These are phyloP conservation scores for Gentiana macrophylla DNA, from an alignment of 257 asterid genomes.

Conservation along the genomic window DNA sequence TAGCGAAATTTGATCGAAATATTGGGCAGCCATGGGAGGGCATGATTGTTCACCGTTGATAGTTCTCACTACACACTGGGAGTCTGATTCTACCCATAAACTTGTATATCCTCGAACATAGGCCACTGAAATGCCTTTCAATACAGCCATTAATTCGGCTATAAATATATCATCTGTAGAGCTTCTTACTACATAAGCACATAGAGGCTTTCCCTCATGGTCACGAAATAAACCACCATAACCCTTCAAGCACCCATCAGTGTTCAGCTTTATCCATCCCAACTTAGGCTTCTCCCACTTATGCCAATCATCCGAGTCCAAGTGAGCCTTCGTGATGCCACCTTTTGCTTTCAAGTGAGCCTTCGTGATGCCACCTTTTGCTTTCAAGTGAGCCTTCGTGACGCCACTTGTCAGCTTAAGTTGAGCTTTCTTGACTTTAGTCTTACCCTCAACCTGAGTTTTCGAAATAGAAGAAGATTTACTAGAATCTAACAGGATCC, in stretches of 20 bases:
- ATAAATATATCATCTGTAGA: conserved; percentile 18
- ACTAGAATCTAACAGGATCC: no score
- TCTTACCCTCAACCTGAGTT: no score
- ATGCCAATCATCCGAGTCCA: conserved; percentile 2
- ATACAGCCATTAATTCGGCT: conserved; percentile 28
- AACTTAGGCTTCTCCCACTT: conserved; percentile 25
- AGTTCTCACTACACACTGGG: conserved; percentile 28
- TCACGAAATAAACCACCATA: conserved; percentile 5
- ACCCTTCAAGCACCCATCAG: conserved; percentile 27
- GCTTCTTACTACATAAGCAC: conserved; percentile 20
- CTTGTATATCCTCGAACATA: neutral
- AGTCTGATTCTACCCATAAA: conserved; percentile 21
- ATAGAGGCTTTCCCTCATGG: no score
- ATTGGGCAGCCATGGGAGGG: conserved; percentile 13
- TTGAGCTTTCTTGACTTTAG: no score
- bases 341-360: no score
- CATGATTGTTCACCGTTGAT: conserved; percentile 23
- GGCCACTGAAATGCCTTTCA: conserved; percentile 26
- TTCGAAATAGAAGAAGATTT: no score
- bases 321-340: no score
- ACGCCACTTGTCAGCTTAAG: no score
- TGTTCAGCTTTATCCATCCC: conserved; percentile 2
- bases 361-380: no score
- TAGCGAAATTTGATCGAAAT: conserved; percentile 10
- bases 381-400: no score